phyloP scores from a whole-genome alignment of 1,139 yeast species.

The Pichia sorboxylosa region DNA sequence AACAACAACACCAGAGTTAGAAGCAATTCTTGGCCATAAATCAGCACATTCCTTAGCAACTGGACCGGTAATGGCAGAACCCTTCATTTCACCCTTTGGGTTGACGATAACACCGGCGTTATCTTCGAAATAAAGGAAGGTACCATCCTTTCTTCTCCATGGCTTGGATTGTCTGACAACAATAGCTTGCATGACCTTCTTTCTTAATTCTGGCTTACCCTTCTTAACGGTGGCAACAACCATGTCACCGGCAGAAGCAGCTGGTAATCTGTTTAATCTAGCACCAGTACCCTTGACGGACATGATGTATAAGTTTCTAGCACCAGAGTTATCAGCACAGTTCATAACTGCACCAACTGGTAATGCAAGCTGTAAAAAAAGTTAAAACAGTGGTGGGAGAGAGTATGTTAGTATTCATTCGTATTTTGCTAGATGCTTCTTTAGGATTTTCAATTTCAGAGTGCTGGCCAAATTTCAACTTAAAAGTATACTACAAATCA shows the following conservation, averaged over 20 bases:
- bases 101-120: slow-evolving; percentile 99
- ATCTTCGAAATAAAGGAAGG: slow-evolving; percentile 98
- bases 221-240: slow-evolving; percentile 99
- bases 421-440: too few relatives aligned
- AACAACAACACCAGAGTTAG: slow-evolving; percentile 99
- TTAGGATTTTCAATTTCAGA: background rate
- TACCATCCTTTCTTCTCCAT: slow-evolving; percentile 99
- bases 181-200: slow-evolving; percentile 99
- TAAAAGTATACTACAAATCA: too few relatives aligned
- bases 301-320: slow-evolving; percentile 97
- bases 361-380: slow-evolving; percentile 67
- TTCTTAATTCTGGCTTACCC: slow-evolving; percentile 99
- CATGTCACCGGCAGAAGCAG: slow-evolving; percentile 99
- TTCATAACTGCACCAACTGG: slow-evolving; percentile 99
- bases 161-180: slow-evolving; percentile 99
- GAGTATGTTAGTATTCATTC: slow-evolving; percentile 17
- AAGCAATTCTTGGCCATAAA: slow-evolving; percentile 99
- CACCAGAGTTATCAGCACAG: slow-evolving; percentile 99
- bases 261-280: slow-evolving; percentile 99
- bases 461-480: background rate
- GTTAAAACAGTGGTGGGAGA: background rate
- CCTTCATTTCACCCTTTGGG: slow-evolving; percentile 99
- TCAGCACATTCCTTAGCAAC: slow-evolving; percentile 99
- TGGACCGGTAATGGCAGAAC: slow-evolving; percentile 99
- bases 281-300: slow-evolving; percentile 99